Evolutionary conservation across 257 asterid species (phyloP).

Genomic region (Salvia miltiorrhiza): DNA sequence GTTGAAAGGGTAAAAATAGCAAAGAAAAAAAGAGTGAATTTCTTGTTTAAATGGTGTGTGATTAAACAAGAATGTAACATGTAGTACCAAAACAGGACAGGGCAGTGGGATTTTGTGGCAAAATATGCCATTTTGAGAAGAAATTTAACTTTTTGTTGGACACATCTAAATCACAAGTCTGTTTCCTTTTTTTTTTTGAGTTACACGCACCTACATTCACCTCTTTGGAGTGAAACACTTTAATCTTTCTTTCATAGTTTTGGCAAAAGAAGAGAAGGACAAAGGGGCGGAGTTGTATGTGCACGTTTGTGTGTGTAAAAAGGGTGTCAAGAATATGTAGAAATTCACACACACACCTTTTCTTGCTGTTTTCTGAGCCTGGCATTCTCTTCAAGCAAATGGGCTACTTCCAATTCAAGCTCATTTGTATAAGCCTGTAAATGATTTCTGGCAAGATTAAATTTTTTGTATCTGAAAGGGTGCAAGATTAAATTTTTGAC

Average conservation of each 20-base stretch:
- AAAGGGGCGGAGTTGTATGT: not conserved
- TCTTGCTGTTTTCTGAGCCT: slow-evolving; percentile 59
- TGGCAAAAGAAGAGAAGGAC: not conserved
- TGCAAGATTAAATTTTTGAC: not conserved
- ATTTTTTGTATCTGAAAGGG: too few species aligned
- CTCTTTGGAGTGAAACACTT: not conserved
- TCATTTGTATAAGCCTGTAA: slow-evolving; percentile 78
- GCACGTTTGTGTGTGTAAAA: not conserved
- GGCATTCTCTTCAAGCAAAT: slow-evolving; percentile 63
- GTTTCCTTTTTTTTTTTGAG: too few species aligned
- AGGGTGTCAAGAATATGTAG: not conserved
- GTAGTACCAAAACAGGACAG: not conserved
- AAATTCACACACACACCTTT: slow-evolving; percentile 34
- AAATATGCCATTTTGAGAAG: not conserved
- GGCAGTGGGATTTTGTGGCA: not conserved
- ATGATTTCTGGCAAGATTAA: not conserved
- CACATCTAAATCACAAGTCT: not conserved
- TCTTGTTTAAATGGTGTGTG: not conserved
- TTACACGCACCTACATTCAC: too few species aligned
- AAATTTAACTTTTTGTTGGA: not conserved
- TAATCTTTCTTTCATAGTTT: not conserved
- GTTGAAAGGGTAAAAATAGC: not conserved
- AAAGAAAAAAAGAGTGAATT: not conserved
- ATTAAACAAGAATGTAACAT: not conserved
- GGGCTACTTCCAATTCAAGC: slow-evolving; percentile 56